Base-by-base conservation (phyloP, 345 rosid genomes). In the Arabidopsis suecica region DNA sequence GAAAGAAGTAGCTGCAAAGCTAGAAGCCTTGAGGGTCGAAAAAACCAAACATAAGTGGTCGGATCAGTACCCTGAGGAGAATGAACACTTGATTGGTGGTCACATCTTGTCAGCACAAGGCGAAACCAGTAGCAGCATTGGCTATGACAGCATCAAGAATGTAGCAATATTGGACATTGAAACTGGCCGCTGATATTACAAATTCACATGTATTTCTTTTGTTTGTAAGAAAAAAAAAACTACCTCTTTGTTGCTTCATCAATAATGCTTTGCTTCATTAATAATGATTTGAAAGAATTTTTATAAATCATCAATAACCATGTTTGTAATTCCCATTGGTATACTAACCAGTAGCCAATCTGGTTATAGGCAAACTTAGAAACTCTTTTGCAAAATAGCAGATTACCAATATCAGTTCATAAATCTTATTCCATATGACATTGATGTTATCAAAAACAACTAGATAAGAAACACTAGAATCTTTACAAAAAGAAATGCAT, bases 1-100 rank as follows among this genome's bases (percentile, higher is more conserved):
- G 82, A 79, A 76, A 32, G 71, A 55, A 64, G 83, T 44, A 69
- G 33, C 44, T n/a, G 62, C 57, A 66, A 79, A 74, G 34, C 47
- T 84, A 4, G 80, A 82, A 37, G 67, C 74, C 8, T 23, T 76
- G 34, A 53, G 57, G 34, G 40, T 25, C 61, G 68, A 28, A 34
- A 11, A 14, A 49, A 12, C 5, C 0, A 78, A 63, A 37, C 81
- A 53, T 36, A 25, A 36, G 0, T 44, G 71, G 72, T 36, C 50
- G 0, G 58, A 48, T 41, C 37, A 28, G 14, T 25, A 51, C 14
- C 25, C 9, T 16, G 55, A 50, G 28, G 81, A 75, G 22, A 72
- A 36, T 3, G 44, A 61, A 3, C 0, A 23, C 69, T 78, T 78
- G 72, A 49, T 73, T 11, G 45, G 23, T 33, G 57, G 6, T 44